These are phyloP conservation scores for Phyllosticta capitalensis DNA, from an alignment of 2,329 filamentous ascomycete genomes.

Conservation along the genomic window DNA sequence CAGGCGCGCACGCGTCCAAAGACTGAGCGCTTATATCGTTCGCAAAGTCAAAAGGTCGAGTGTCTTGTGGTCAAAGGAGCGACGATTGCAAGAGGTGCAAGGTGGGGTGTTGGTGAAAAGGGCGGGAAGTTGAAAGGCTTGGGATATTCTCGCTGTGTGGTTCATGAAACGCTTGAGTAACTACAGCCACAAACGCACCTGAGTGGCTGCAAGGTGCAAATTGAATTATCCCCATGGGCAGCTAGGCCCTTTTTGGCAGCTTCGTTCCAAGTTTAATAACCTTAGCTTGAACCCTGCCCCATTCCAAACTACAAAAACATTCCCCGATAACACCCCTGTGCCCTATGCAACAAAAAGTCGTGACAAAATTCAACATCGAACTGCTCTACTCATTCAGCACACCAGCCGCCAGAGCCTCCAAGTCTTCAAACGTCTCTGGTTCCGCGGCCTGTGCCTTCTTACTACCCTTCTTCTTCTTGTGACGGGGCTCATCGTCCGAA, in stretches of 20 bases:
- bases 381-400: slow-evolving; percentile 41
- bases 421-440: slow-evolving; percentile 69
- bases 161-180: background rate
- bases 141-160: background rate
- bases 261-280: background rate
- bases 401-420: slow-evolving; percentile 67
- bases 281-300: background rate
- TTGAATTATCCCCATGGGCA: background rate
- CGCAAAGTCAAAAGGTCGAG: background rate
- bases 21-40: background rate
- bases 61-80: background rate
- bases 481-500: slow-evolving; percentile 34
- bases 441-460: slow-evolving; percentile 48
- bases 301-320: background rate
- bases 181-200: background rate
- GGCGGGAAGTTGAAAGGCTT: background rate
- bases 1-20: background rate
- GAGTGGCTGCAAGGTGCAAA: background rate
- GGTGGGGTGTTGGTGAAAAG: background rate
- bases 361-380: too few species aligned
- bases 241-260: background rate
- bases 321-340: background rate
- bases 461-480: slow-evolving; percentile 28
- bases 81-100: background rate
- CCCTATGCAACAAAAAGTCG: too few species aligned